Percentiles rank a stretch among this genome's conserved stretches.
These are phyloP conservation scores for Glycine latifolia DNA, from an alignment of 306 rosid species.

Conservation along the genomic window DNA sequence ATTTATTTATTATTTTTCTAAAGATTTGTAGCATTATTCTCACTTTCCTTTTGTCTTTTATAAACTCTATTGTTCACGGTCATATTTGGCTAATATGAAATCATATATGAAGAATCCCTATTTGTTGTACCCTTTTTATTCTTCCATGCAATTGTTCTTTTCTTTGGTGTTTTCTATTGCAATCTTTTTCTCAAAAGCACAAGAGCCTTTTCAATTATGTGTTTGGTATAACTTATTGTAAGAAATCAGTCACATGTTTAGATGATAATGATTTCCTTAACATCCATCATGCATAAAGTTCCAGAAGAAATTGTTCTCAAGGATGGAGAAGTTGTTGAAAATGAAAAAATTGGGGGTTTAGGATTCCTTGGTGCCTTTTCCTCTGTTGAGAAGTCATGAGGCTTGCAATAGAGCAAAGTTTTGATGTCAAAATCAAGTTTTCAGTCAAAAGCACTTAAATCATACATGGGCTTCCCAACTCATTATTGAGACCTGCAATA, in stretches of 20 bases:
- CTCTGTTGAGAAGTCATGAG: background rate
- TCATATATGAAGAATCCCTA: background rate
- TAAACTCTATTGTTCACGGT: background rate
- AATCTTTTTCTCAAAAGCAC: background rate
- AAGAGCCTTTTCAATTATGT: background rate
- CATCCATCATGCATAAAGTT: background rate
- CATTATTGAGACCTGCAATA: background rate
- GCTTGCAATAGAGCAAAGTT: background rate
- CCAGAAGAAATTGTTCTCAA: background rate
- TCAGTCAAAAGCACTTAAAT: background rate
- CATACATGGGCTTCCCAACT: background rate
- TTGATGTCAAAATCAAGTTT: slow-evolving; percentile 37
- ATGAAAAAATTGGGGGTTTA: background rate
- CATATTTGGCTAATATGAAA: background rate
- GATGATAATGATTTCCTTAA: too few relatives aligned
- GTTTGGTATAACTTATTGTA: background rate
- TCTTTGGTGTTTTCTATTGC: background rate
- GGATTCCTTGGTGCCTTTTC: background rate
- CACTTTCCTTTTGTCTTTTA: too few relatives aligned
- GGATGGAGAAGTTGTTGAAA: background rate
- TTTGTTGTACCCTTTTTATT: background rate
- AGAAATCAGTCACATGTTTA: too few relatives aligned
- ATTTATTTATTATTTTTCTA: background rate
- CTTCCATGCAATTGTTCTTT: background rate
- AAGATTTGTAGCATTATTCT: background rate